Conservation (phyloP, 768 basidiomycete genomes). For the Solioccasus polychromus region DNA sequence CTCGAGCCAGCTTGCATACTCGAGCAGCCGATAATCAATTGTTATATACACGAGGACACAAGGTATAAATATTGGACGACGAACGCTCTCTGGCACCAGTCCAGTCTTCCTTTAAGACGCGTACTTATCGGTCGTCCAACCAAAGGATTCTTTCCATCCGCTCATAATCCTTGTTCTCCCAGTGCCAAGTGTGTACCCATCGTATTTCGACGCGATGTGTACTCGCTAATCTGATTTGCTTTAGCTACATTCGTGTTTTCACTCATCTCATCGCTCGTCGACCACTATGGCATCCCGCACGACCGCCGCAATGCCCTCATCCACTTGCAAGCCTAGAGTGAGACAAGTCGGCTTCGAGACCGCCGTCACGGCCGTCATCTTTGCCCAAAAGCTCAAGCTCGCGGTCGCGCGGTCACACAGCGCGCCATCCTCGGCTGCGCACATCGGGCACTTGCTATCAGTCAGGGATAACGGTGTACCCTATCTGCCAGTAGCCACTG, state of each 20-base stretch:
- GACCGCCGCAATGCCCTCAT: not conserved
- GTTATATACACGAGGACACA: slow-evolving; percentile 1
- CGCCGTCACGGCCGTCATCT: slow-evolving; percentile 20
- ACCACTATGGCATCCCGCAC: not conserved
- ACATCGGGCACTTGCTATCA: slow-evolving; percentile 3
- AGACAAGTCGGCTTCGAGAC: slow-evolving; percentile 23
- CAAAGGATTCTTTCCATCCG: not conserved
- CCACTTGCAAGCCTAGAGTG: not conserved
- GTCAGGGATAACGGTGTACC: no score
- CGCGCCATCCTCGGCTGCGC: not conserved
- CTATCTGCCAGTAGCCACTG: no score
- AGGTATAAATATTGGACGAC: slow-evolving; percentile 16
- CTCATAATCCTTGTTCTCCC: not conserved
- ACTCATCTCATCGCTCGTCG: no score
- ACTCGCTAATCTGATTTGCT: slow-evolving; percentile 1
- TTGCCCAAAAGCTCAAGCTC: slow-evolving; percentile 21
- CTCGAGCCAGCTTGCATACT: not conserved
- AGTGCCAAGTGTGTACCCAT: slow-evolving; percentile 7
- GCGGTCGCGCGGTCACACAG: slow-evolving; percentile 11
- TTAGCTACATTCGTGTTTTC: no score
- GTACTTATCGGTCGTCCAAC: not conserved
- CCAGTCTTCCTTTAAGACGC: not conserved
- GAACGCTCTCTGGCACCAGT: not conserved
- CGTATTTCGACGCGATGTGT: not conserved
- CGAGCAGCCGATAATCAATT: not conserved